Base-by-base conservation (phyloP, 257 asterid genomes). In the Jacaranda copaia region DNA sequence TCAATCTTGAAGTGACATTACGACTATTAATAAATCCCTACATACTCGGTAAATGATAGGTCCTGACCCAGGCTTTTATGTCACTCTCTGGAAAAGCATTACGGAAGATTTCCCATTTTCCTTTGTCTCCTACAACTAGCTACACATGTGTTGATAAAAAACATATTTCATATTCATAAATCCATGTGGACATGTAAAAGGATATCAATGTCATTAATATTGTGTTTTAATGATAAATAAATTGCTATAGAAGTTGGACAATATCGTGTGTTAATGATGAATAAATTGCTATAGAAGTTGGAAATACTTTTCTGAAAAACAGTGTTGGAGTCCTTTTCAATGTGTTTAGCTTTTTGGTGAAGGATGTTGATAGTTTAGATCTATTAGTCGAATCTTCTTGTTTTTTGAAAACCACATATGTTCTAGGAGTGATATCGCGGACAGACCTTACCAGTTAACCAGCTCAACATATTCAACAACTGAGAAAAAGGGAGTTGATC, bases 381-480 rank as follows among this genome's bases (percentile, higher is more conserved):
- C 43, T 60, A 18, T 45, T 18, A 1, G 19, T 42, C 52, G 13
- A 18, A 5, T 51, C 65, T 16, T 32, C 15, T 5, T 20, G 5
- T 68, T 2, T 46, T 12, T 59, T 59, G 58, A 43, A 15, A 58
- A 73, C 35, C 42, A 15, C 7, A 15, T 43, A 14, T 46, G 38
- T 51, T 66, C 39, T 35, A 52, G 39, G 61, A 13, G 38, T 74
- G 79, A 51, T 49, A 43, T 60, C 51, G 36, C n/a, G 67, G 70
- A 35, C 39, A 32, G 49, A 71, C 57, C 42, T 49, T 40, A n/a
- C 64, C 55, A 8, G 43, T 63, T 49, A 19, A n/a, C 64, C 55
- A 8, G 43, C 51, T 39, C 19, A 64, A 53, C 52, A 64, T 53
- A 35, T 75, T 51, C 38, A 16, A 62, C 9, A 62, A 49, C 42